These are phyloP conservation scores for slime mould (Dictyostelium discoideum) DNA, from an alignment of 78 protist species.

Conservation along the genomic window DNA sequence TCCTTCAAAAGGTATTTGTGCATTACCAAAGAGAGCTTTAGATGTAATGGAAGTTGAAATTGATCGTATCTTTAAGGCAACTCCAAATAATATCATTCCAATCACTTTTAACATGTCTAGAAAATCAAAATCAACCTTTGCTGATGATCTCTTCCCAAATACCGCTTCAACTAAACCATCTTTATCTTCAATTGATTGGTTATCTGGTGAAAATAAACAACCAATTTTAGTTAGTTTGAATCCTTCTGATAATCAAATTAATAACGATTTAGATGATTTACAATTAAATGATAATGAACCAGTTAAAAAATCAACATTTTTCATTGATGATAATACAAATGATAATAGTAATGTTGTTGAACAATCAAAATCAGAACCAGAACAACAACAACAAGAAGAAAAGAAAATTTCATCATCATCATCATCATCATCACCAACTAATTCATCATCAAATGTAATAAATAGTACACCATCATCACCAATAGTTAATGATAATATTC, in stretches of 20 bases:
- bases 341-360: not conserved
- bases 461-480: not conserved
- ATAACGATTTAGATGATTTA: not conserved
- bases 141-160: constrained; percentile 74
- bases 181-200: constrained; percentile 39
- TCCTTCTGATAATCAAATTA: constrained; percentile 24
- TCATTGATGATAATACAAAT: not conserved
- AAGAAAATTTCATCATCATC: not conserved
- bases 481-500: constrained; percentile 4
- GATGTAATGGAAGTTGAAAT: constrained; percentile 84
- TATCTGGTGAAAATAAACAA: constrained; percentile 44
- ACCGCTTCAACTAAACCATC: constrained; percentile 49
- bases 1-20: constrained; percentile 90
- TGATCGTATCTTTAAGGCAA: constrained; percentile 51
- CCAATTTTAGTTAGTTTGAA: constrained; percentile 46
- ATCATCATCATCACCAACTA: not conserved
- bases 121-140: constrained; percentile 46
- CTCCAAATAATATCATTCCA: constrained; percentile 72
- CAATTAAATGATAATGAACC: not conserved
- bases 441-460: not conserved
- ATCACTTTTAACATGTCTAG: constrained; percentile 69
- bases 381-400: not conserved
- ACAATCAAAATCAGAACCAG: not conserved
- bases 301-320: not conserved
- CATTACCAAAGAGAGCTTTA: constrained; percentile 92